Evolutionary conservation across 306 rosid species (phyloP).

Genomic region (Medicago ruthenica): DNA sequence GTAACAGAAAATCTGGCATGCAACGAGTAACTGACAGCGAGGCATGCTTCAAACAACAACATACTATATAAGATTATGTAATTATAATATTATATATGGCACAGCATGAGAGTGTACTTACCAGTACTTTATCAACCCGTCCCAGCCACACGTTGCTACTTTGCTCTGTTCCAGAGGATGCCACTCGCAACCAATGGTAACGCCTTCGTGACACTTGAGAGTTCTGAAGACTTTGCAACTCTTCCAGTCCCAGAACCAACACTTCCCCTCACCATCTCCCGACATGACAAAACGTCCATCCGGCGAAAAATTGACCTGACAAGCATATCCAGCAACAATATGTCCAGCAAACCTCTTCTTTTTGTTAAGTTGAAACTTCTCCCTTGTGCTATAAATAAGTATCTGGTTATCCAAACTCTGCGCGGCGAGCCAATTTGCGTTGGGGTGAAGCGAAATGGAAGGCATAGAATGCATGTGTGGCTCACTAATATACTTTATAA

Average conservation of each 20-base stretch:
- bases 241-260: slow-evolving; percentile 99
- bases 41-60: slow-evolving; percentile 31
- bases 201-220: slow-evolving; percentile 92
- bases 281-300: slow-evolving; percentile 98
- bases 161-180: slow-evolving; percentile 97
- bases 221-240: slow-evolving; percentile 96
- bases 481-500: slow-evolving; percentile 94
- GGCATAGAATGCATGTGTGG: slow-evolving; percentile 99
- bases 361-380: slow-evolving; percentile 98
- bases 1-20: slow-evolving; percentile 19
- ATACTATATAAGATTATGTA: background rate
- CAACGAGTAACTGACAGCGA: slow-evolving; percentile 9
- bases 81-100: background rate
- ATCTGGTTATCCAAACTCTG: slow-evolving; percentile 99
- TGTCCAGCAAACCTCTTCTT: slow-evolving; percentile 97
- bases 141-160: slow-evolving; percentile 99
- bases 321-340: slow-evolving; percentile 92
- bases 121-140: slow-evolving; percentile 96
- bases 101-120: slow-evolving; percentile 52
- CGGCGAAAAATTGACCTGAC: slow-evolving; percentile 93
- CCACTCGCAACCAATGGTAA: slow-evolving; percentile 91
- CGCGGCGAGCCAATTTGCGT: slow-evolving; percentile 90
- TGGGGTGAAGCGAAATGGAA: slow-evolving; percentile 90
- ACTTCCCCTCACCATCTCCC: slow-evolving; percentile 92
- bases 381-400: slow-evolving; percentile 93